Evolutionary conservation across 768 basidiomycete genomes (phyloP), one percentile per base, ranked within the genome.

Genomic region (Suillus sp.): DNA sequence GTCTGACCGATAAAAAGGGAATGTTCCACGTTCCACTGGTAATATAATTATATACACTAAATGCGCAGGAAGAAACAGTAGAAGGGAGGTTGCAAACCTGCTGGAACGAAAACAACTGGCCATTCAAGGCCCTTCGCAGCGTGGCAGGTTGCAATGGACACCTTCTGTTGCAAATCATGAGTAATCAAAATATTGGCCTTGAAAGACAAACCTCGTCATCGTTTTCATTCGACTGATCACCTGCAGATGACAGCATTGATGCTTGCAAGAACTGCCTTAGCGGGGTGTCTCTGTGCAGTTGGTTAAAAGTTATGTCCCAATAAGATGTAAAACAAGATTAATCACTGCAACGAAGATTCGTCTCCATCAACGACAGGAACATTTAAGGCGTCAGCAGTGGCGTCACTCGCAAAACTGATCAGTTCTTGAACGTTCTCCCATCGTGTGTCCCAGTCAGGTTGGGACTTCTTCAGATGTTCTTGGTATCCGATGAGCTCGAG

Each of bases 71-170:
- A 18, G 4, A 62, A 25, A 57, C 18, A 61, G 47, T 16, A 61
- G 58, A 20, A 53, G 30, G 48, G 40, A 68, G 18, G 42, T 9
- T 20, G 60, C 72, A 64, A 70, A 89, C 89, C 86, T 16, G 88
- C 85, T 27, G 90, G 90, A 22, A 92, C 78, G 65, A 95, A 88
- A 0, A 95, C 92, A 1, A 95, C 90, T 1, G 94, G 93, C 93
- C 93, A 96, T 74, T 96, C 94, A 9, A 95, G 78, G 0, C 94
- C 93, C 73, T 96, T 96, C 0, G 93, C 93, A 38, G 92, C 86
- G 77, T 96, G 94, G 61, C 93, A 93, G 0, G 94, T 96, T 2
- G 89, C 83, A 50, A 95, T 86, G 1, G 88, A 90, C 8, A 95
- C 92, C 83, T 89, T 92, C 90, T 92, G 64, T 37, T 59, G 18